Base-by-base conservation (phyloP, 1,284 basidiomycete genomes). In the Tetrapyrgos nigripes region DNA sequence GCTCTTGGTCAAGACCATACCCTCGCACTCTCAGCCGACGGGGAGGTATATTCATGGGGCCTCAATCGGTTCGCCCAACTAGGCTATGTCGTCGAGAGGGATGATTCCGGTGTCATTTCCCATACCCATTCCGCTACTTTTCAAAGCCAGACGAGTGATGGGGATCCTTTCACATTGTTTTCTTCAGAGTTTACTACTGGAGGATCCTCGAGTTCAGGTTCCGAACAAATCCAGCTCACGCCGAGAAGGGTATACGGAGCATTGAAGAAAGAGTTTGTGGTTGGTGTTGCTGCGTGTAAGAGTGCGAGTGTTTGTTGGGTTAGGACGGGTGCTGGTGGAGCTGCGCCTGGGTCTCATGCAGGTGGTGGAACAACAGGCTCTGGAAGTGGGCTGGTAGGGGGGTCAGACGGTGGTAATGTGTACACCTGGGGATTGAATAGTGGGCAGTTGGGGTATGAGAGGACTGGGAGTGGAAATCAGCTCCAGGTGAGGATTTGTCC, bases 401-500 rank as follows among this genome's bases (percentile, higher is more conserved):
- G 31, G 14, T 33, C 31, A 84, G 17, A 72, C 70, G n/a, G 85
- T 89, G n/a, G 84, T 2, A 61, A 61, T 44, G 52, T 98, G 0
- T 98, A 87, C 76, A 97, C 96, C 0, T 99, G 96, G 96, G 97
- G 97, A 0, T 95, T 92, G 24, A 98, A 98, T 73, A 85, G 84
- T 31, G 97, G 97, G 0, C 97, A 99, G 72, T 82, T 99, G 3
- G 96, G 96, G 28, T 87, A 55, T 31, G 78, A 61, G 33, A 50
- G 59, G 35, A 53, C 50, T 10, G 53, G 37, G 4, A 57, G 29
- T 33, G 59, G 59, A 13, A 23, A 28, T 19, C 45, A 49, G 47
- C 28, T 55, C 17, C 59, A 61, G 31, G 33, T 59, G 21, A 31
- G 31, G 9, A 33, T 8, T 8, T 8, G 27, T 28, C 21, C n/a